Evolutionary conservation across 192 early-diverging fungal species (phyloP), one percentile per base, ranked within the genome.

Genomic region (Backusella westeae): DNA sequence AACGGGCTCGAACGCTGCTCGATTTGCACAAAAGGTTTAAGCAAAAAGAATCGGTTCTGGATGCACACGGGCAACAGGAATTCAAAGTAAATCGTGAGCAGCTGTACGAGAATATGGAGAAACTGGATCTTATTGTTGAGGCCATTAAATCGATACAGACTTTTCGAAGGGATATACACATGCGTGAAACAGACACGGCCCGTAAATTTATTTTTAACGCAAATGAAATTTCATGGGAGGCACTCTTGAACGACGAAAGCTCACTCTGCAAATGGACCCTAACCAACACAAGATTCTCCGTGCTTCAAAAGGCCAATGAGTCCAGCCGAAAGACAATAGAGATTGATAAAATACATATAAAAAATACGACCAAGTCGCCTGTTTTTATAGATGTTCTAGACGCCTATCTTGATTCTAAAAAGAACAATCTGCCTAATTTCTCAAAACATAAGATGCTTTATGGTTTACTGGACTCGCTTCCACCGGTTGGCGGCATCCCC

Each of bases 401-500:
- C 0, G 92, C 87, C 9, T 91, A 87, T 67, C 83, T 90, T 5
- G 90, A 95, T 77, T 94, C 91, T 80, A 63, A 29, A 63, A 63
- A 12, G 26, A 29, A 29, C 1, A 26, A 10, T 63, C 10, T 1
- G 3, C 56, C 56, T 8, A 26, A 63, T 4, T 63, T 63, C 10
- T 85, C 87, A 41, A 85, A 89, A 34, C 88, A 97, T 42, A 96
- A 95, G 82, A 96, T 96, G 93, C 78, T 97, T 4, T 84, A 94
- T 32, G 90, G 95, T 7, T 90, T 90, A 71, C 91, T 91, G 87
- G 78, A 79, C 3, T 88, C 93, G 53, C 83, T 93, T 63, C 92
- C 96, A 6, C 93, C 96, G 0, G 94, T 97, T 7, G 96, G 91
- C 32, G 96, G 96, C 6, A 97, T 97, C 72, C 85, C 87, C 26